Conservation (phyloP, 805 yeast species). For the Vanderwaltozyma polyspora region DNA sequence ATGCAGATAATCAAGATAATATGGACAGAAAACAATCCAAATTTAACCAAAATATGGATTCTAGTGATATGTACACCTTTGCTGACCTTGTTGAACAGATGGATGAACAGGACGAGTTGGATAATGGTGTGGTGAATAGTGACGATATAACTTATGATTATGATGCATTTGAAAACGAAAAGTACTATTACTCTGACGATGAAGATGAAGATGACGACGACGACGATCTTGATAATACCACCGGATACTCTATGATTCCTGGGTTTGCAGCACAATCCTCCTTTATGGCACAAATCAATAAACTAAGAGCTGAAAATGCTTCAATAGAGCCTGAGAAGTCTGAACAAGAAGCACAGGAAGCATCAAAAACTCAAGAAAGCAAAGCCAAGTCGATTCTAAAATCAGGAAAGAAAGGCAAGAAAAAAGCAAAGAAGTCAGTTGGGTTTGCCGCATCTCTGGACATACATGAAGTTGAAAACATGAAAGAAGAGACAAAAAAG, state of each 20-base stretch:
- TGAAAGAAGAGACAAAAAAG: conserved; percentile 22
- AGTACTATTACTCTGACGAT: conserved; percentile 5
- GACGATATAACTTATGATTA: conserved; percentile 17
- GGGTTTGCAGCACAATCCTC: conserved; percentile 15
- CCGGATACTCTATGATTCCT: conserved; percentile 14
- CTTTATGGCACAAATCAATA: conserved; percentile 19
- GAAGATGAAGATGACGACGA: conserved; percentile 13
- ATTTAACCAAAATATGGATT: conserved; percentile 9
- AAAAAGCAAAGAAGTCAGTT: conserved; percentile 18
- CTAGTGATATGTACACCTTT: conserved; percentile 23
- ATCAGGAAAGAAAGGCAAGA: background rate
- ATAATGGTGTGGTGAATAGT: conserved; percentile 15
- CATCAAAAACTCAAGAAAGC: background rate
- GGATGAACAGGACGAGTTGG: conserved; percentile 22
- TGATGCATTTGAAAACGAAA: conserved; percentile 8
- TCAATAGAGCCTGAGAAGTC: background rate
- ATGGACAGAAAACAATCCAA: background rate
- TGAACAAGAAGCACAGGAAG: background rate
- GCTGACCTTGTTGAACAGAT: conserved; percentile 24
- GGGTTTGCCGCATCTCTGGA: conserved; percentile 25
- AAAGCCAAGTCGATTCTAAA: conserved; percentile 1
- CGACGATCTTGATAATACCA: conserved; percentile 8
- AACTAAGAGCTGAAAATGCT: conserved; percentile 8
- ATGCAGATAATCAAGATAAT: background rate
- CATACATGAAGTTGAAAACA: conserved; percentile 25